Evolutionary conservation across 352 stramenopile species (phyloP).

Genomic region (Poterioochromonas sp.): DNA sequence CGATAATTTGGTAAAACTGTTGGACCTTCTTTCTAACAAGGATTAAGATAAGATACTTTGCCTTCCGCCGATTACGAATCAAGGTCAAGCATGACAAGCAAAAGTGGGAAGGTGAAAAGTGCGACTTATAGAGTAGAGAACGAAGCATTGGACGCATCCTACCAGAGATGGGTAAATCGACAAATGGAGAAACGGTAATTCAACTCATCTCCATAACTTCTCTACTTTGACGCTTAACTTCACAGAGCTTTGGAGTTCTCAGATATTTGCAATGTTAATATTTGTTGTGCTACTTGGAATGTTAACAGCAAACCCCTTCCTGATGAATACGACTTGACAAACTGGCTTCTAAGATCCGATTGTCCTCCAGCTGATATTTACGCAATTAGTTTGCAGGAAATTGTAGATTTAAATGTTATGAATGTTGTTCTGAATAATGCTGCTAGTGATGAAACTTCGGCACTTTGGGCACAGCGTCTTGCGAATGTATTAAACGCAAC

Average conservation of each 20-base stretch:
- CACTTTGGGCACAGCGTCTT: conserved; percentile 36
- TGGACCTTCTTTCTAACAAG: no score
- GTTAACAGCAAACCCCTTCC: conserved; percentile 93
- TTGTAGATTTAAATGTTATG: conserved; percentile 98
- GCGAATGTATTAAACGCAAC: conserved; percentile 33
- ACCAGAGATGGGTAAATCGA: conserved; percentile 15
- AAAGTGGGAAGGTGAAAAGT: no score
- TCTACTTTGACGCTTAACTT: not conserved
- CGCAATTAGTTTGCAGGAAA: conserved; percentile 91
- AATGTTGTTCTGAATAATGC: conserved; percentile 97
- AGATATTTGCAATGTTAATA: conserved; percentile 8
- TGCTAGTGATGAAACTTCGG: conserved; percentile 47
- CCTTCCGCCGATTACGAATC: no score
- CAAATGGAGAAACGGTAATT: conserved; percentile 18
- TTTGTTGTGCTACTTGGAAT: conserved; percentile 94
- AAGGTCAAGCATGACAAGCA: no score
- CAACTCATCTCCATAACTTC: not conserved
- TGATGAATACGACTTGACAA: conserved; percentile 42
- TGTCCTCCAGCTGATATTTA: conserved; percentile 58
- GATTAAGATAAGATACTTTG: no score
- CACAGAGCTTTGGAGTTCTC: conserved; percentile 9
- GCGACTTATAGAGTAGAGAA: no score
- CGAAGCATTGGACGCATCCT: not conserved
- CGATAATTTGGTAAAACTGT: no score
- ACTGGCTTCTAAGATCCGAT: conserved; percentile 54